Conservation (phyloP, 106 monocot genomes). For the Gastrodia elata region DNA sequence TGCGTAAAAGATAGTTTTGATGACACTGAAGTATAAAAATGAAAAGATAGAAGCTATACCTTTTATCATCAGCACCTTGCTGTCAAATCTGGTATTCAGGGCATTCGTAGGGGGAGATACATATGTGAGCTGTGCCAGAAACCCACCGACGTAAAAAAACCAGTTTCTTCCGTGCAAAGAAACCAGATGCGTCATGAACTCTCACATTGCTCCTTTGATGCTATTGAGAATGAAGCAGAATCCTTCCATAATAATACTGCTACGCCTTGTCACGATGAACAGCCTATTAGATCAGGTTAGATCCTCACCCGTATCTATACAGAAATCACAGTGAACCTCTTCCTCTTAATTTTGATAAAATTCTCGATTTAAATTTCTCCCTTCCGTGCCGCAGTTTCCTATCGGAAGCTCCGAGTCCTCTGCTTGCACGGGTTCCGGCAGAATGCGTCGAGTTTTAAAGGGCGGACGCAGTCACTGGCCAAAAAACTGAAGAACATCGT, state of each 20-base stretch:
- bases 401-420: conserved; percentile 59
- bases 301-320: neutral
- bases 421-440: conserved; percentile 98
- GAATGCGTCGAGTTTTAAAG: conserved; percentile 86
- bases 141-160: conserved; percentile 25
- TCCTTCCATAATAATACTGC: neutral
- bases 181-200: conserved; percentile 5
- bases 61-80: too few species aligned
- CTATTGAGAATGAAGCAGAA: conserved; percentile 16
- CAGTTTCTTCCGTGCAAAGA: conserved; percentile 7
- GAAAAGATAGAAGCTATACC: too few species aligned
- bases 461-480: conserved; percentile 74
- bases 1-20: too few species aligned
- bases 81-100: conserved; percentile 18
- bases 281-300: neutral
- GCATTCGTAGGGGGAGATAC: conserved; percentile 28
- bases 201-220: conserved; percentile 14
- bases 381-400: conserved; percentile 23
- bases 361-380: neutral
- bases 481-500: conserved; percentile 73
- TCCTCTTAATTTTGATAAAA: neutral
- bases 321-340: neutral
- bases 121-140: conserved; percentile 86
- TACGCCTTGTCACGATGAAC: conserved; percentile 7
- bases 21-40: too few species aligned